Evolutionary conservation across 2,329 filamentous ascomycete genomes (phyloP).

Genomic region (Sporothrix sp.): DNA sequence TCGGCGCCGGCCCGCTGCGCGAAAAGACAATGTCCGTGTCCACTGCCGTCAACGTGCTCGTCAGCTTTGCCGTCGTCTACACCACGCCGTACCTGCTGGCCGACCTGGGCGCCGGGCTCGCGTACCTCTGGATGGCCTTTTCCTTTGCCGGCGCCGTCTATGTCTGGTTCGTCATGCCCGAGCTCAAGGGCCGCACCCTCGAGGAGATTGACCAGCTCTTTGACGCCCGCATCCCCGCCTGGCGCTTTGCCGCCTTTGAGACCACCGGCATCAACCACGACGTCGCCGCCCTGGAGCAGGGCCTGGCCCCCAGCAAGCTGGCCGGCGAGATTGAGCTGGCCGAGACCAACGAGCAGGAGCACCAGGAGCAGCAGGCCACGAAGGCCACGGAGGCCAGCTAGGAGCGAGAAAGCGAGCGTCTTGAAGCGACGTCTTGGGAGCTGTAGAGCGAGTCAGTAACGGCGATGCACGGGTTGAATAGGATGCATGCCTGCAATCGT

Average conservation of each 20-base stretch:
- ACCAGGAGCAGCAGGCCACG: neutral
- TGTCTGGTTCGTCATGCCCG: slow-evolving; percentile 6
- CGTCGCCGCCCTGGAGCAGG: slow-evolving; percentile 4
- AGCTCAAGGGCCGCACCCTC: slow-evolving; percentile 4
- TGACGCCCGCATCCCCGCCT: slow-evolving; percentile 4
- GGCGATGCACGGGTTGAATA: too few species aligned
- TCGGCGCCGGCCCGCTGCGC: slow-evolving; percentile 1
- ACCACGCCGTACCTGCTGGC: slow-evolving; percentile 5
- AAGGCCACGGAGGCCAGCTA: too few species aligned
- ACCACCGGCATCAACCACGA: slow-evolving; percentile 3
- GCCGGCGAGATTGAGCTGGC: neutral
- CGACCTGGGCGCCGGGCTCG: slow-evolving; percentile 1
- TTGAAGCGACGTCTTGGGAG: too few species aligned
- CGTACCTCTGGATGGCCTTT: slow-evolving; percentile 7
- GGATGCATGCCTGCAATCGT: too few species aligned
- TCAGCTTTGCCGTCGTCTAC: slow-evolving; percentile 6
- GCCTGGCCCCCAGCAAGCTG: slow-evolving; percentile 1
- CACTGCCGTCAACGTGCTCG: slow-evolving; percentile 3
- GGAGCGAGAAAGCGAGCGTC: too few species aligned
- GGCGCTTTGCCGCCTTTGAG: neutral
- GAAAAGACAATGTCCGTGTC: slow-evolving; percentile 6
- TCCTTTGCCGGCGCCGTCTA: slow-evolving; percentile 4
- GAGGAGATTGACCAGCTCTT: slow-evolving; percentile 8
- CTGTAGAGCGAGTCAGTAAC: too few species aligned
- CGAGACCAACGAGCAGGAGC: neutral